Evolutionary conservation across 768 basidiomycete genomes (phyloP), one percentile per base, ranked within the genome.

Genomic region (Leucosporidium scottii): DNA sequence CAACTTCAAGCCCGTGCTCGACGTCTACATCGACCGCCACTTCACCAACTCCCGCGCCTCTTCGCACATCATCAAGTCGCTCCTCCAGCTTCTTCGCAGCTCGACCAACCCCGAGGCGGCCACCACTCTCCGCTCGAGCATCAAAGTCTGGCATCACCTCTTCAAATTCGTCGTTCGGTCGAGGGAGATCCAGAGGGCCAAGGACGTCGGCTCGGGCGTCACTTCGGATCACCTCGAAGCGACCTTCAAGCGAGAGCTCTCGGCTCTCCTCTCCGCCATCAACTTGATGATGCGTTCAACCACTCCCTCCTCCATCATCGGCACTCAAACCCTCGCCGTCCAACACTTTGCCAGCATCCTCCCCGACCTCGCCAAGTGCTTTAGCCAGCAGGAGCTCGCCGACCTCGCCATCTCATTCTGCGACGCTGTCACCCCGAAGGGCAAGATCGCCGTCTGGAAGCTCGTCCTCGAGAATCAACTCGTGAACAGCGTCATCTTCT

Each of bases 91-190:
- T 20, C 81, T 97, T 50, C 81, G 81, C 47, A 84, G 87, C 73
- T 90, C 91, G 18, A 85, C 86, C 0, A 83, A 85, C 27, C 79
- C 81, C 13, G 89, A 90, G 28, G 85, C 84, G 4, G 91, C 89
- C 0, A 86, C 88, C 23, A 84, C 85, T 8, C 83, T 97, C 64
- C 86, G 93, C 44, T 86, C 91, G 17, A 89, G 93, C 21, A 81
- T 98, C 68, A 97, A 97, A 78, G 94, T 97, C 36, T 94, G 92
- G 92, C 89, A 92, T 75, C 91, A 93, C 76, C 86, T 98, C 73
- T 91, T 97, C 85, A 90, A 90, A 77, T 91, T 98, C 79, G 89
- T 96, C 75, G 86, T 89, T 21, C 84, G 90, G n/a, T 87, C 93
- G 3, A 82, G 93, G 47, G 91, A 71, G 64, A 56, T 75, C 44